A percentile compares a stretch with the other conserved stretches of the same genome.
These are phyloP conservation scores for Cladosporium sp. DNA, from an alignment of 2,329 filamentous ascomycete genomes.

Conservation along the genomic window DNA sequence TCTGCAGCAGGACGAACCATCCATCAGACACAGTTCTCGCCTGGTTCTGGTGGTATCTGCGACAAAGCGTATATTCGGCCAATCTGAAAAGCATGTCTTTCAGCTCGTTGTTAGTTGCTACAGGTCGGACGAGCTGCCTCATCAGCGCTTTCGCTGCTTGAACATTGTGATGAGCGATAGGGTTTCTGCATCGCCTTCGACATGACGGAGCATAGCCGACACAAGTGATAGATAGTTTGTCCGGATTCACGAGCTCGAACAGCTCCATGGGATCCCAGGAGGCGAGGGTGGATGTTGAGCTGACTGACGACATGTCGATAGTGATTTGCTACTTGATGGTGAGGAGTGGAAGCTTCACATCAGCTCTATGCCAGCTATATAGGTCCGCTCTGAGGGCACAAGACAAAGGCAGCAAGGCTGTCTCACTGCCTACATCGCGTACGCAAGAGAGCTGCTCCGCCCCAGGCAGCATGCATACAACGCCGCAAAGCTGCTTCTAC, in stretches of 20 bases:
- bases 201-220: background rate
- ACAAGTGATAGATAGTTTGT: constrained; percentile 1
- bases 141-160: background rate
- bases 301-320: background rate
- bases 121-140: background rate
- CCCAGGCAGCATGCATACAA: background rate
- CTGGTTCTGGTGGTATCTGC: background rate
- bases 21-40: background rate
- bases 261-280: background rate
- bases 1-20: background rate
- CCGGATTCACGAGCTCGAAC: background rate
- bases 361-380: background rate
- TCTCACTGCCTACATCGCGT: constrained; percentile 7
- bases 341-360: background rate
- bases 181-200: background rate
- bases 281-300: background rate
- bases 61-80: background rate
- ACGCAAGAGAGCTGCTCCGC: background rate
- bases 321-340: background rate
- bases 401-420: background rate
- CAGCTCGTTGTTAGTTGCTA: background rate
- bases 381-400: background rate
- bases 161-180: background rate
- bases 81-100: background rate
- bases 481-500: background rate